These are phyloP conservation scores for Paraurostyla sp. DNA, from an alignment of 73 alveolate genomes.

Conservation along the genomic window DNA sequence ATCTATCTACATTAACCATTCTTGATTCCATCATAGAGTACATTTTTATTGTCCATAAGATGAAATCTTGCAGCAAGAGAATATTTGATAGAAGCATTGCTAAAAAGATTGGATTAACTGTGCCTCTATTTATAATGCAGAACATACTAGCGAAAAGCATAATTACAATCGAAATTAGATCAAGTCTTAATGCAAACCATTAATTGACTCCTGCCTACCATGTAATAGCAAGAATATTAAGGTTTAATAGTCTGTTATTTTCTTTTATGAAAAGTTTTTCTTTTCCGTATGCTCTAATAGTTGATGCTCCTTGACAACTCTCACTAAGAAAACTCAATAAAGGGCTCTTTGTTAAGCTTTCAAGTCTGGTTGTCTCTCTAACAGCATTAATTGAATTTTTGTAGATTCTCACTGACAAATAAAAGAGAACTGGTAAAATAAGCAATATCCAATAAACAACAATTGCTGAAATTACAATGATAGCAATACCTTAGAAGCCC, in stretches of 20 bases:
- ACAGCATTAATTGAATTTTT: slow-evolving; percentile 33
- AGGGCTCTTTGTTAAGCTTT: slow-evolving; percentile 91
- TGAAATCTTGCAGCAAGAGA: slow-evolving; percentile 33
- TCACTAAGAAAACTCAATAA: slow-evolving; percentile 91
- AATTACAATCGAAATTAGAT: slow-evolving; percentile 39
- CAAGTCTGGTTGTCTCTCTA: slow-evolving; percentile 90
- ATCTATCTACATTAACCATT: slow-evolving; percentile 73
- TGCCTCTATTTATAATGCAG: slow-evolving; percentile 22
- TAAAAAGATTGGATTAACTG: slow-evolving; percentile 37
- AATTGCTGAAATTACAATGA: neutral
- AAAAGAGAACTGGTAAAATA: neutral
- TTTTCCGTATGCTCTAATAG: slow-evolving; percentile 90
- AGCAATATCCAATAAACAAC: slow-evolving; percentile 43
- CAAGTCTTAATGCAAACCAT: slow-evolving; percentile 69
- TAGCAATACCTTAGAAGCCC: neutral
- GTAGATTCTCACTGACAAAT: slow-evolving; percentile 6
- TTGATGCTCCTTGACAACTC: slow-evolving; percentile 87
- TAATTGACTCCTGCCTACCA: slow-evolving; percentile 19
- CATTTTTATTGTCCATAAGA: slow-evolving; percentile 40
- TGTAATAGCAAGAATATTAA: slow-evolving; percentile 59
- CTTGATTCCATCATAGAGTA: slow-evolving; percentile 54
- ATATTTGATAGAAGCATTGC: slow-evolving; percentile 66
- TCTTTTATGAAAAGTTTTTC: slow-evolving; percentile 55
- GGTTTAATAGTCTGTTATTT: slow-evolving; percentile 67
- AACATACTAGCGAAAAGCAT: slow-evolving; percentile 40